phyloP scores from a whole-genome alignment of 2,329 filamentous ascomycete species.

The Chaetomium globosum region DNA sequence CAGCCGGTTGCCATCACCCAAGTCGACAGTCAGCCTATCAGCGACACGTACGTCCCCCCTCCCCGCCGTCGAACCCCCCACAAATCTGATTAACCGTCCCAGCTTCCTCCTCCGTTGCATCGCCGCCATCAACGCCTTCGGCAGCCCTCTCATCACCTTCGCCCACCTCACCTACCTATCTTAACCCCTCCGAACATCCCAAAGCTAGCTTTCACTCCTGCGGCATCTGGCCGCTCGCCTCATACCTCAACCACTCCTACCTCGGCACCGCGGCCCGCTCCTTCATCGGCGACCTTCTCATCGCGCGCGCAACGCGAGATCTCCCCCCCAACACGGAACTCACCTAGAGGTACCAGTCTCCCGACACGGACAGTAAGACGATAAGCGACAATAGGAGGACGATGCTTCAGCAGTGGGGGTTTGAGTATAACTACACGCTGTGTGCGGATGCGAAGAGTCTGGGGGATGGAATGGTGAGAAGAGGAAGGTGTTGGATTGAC shows the following conservation, averaged over 20 bases:
- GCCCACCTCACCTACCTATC: slow-evolving; percentile 37
- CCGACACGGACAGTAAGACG: slow-evolving; percentile 23
- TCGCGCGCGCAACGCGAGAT: slow-evolving; percentile 45
- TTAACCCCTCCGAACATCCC: background rate
- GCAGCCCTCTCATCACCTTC: slow-evolving; percentile 32
- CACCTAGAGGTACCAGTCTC: slow-evolving; percentile 44
- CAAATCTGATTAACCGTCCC: background rate
- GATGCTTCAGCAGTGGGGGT: slow-evolving; percentile 45
- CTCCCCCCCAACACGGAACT: slow-evolving; percentile 52
- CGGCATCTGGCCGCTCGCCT: slow-evolving; percentile 52
- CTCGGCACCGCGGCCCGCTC: slow-evolving; percentile 43
- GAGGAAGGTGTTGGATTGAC: background rate
- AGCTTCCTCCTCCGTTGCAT: slow-evolving; percentile 51
- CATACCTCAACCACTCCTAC: slow-evolving; percentile 58
- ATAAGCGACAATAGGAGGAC: slow-evolving; percentile 40
- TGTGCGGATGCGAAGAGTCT: slow-evolving; percentile 42
- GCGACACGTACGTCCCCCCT: slow-evolving; percentile 36
- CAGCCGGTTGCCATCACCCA: slow-evolving; percentile 43
- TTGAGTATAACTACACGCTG: slow-evolving; percentile 45
- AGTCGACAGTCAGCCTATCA: slow-evolving; percentile 15
- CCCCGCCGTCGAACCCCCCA: background rate
- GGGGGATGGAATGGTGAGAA: slow-evolving; percentile 13
- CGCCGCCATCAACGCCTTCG: slow-evolving; percentile 50
- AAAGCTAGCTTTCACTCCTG: slow-evolving; percentile 38
- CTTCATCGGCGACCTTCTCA: slow-evolving; percentile 57